These are phyloP conservation scores for Acanthamoeba castellanii DNA, from an alignment of 208 protist genomes.

Conservation along the genomic window DNA sequence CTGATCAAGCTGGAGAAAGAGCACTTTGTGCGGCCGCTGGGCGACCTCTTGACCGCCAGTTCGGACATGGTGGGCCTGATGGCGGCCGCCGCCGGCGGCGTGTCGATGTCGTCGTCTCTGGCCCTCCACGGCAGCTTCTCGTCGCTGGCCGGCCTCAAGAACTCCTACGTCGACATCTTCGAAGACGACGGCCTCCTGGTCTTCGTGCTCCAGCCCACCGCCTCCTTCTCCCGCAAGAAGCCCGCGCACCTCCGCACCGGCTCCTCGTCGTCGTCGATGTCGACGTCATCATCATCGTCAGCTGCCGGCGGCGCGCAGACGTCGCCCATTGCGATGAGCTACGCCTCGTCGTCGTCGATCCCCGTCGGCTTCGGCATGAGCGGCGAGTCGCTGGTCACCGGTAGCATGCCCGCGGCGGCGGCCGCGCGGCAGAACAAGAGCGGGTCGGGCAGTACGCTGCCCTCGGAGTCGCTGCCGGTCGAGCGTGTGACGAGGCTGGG, in stretches of 20 bases:
- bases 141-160: background rate
- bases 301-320: background rate
- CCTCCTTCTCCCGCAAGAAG: conserved; percentile 41
- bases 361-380: background rate
- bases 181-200: conserved; percentile 16
- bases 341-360: background rate
- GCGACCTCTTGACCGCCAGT: background rate
- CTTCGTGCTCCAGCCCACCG: conserved; percentile 19
- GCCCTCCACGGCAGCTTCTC: conserved; percentile 17
- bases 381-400: conserved; percentile 26
- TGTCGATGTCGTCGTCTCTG: background rate
- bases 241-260: background rate
- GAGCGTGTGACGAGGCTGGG: background rate
- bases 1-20: conserved; percentile 35
- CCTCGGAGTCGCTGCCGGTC: background rate
- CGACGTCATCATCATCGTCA: background rate
- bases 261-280: background rate
- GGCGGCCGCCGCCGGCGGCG: too few species aligned
- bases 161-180: conserved; percentile 28
- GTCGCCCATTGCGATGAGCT: background rate
- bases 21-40: conserved; percentile 46
- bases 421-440: background rate
- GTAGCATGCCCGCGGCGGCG: background rate
- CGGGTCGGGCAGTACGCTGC: background rate
- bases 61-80: background rate